A percentile compares a stretch with the other conserved stretches of the same genome.
Evolutionary conservation across 345 rosid genomes (phyloP).

Genomic region (Brassica cretica): DNA sequence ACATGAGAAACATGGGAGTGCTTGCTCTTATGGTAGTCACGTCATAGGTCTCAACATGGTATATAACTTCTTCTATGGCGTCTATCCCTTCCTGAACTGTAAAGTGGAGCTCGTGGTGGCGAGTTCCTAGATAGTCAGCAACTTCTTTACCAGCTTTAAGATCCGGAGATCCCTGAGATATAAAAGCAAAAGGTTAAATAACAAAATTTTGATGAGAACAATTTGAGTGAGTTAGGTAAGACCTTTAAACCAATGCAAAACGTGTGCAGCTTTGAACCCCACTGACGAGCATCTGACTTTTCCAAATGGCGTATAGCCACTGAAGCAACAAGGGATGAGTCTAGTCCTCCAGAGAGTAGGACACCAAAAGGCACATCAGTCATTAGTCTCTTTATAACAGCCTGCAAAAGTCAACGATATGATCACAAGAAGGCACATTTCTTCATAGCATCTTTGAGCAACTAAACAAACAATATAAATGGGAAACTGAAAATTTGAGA

Average conservation of each 20-base stretch:
- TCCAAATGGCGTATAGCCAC: constrained; percentile 68
- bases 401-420: constrained; percentile 43
- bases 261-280: constrained; percentile 80
- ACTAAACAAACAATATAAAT: not conserved
- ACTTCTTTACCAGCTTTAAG: constrained; percentile 79
- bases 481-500: not conserved
- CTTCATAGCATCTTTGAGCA: not conserved
- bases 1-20: constrained; percentile 93
- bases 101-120: constrained; percentile 76
- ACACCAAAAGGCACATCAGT: constrained; percentile 93
- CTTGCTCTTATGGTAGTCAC: constrained; percentile 88
- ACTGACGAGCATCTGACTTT: constrained; percentile 65
- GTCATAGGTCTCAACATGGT: constrained; percentile 82
- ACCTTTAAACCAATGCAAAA: constrained; percentile 86
- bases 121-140: constrained; percentile 74
- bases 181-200: not conserved
- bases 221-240: not conserved
- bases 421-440: not conserved
- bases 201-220: constrained; percentile 5
- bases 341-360: constrained; percentile 84
- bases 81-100: constrained; percentile 91
- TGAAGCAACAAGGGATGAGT: constrained; percentile 85
- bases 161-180: constrained; percentile 74
- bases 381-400: constrained; percentile 80
- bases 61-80: constrained; percentile 85